phyloP scores from a whole-genome alignment of 108 stramenopile species.

The Fistulifera solaris region DNA sequence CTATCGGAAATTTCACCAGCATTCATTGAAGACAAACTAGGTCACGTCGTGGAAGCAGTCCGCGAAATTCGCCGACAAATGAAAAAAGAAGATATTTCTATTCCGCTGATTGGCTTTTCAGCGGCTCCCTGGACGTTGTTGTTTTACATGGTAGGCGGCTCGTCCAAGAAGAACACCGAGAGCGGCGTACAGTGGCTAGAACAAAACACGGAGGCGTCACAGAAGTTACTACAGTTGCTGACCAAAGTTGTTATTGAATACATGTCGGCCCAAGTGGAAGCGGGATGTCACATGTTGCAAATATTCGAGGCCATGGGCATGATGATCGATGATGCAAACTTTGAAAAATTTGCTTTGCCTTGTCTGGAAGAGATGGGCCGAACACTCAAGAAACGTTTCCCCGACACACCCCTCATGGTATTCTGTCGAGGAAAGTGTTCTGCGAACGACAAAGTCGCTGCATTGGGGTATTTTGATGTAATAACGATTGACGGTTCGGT shows the following conservation, averaged over 20 bases:
- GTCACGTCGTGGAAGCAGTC: constrained; percentile 79
- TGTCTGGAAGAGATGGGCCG: constrained; percentile 62
- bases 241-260: constrained; percentile 89
- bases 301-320: constrained; percentile 96
- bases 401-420: constrained; percentile 89
- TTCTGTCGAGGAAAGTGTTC: constrained; percentile 78
- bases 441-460: constrained; percentile 41
- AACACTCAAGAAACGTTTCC: constrained; percentile 73
- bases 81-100: constrained; percentile 58
- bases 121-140: constrained; percentile 94
- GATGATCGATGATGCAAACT: constrained; percentile 81
- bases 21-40: constrained; percentile 70
- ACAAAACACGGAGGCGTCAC: constrained; percentile 72
- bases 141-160: constrained; percentile 95
- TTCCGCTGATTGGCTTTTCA: constrained; percentile 91
- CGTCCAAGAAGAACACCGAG: constrained; percentile 79
- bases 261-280: constrained; percentile 86
- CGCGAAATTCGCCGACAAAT: constrained; percentile 69
- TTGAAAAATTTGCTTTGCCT: constrained; percentile 78
- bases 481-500: constrained; percentile 87
- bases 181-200: constrained; percentile 75
- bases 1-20: constrained; percentile 39
- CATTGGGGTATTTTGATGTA: constrained; percentile 77
- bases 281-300: constrained; percentile 84
- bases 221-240: constrained; percentile 56